Conservation (phyloP, 1,284 basidiomycete species). For the Leccinum pachyderme region DNA sequence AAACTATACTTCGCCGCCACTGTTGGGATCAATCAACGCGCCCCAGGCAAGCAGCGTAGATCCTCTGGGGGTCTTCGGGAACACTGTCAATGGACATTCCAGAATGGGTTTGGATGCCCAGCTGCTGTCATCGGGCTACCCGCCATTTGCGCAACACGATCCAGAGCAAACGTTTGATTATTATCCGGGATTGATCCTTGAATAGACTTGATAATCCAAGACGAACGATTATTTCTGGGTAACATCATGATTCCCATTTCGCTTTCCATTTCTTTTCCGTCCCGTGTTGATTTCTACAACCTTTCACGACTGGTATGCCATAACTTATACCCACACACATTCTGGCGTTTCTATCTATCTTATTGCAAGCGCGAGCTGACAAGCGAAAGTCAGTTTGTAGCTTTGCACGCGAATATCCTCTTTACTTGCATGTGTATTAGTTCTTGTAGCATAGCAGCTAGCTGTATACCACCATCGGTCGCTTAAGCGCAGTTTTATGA, state of each 20-base stretch:
- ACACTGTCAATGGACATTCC: slow-evolving; percentile 16
- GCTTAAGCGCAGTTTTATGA: slow-evolving; percentile 1
- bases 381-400: slow-evolving; percentile 5
- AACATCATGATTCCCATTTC: not conserved
- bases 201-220: slow-evolving; percentile 27
- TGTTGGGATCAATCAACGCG: slow-evolving; percentile 17
- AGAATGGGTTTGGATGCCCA: slow-evolving; percentile 26
- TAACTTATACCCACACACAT: slow-evolving; percentile 19
- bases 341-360: slow-evolving; percentile 2
- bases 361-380: slow-evolving; percentile 3
- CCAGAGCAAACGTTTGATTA: slow-evolving; percentile 38
- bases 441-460: slow-evolving; percentile 27
- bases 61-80: slow-evolving; percentile 25
- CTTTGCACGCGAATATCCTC: slow-evolving; percentile 2
- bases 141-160: slow-evolving; percentile 29
- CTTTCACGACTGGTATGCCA: slow-evolving; percentile 11
- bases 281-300: slow-evolving; percentile 3
- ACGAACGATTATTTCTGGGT: slow-evolving; percentile 68
- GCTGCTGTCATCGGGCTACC: slow-evolving; percentile 23
- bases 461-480: slow-evolving; percentile 19
- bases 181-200: slow-evolving; percentile 41
- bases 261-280: not conserved
- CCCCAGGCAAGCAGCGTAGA: slow-evolving; percentile 24
- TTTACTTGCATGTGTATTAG: slow-evolving; percentile 14
- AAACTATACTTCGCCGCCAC: slow-evolving; percentile 34